Conservation (phyloP, 73 alveolate species). For the Paramecium tetraurelia region DNA sequence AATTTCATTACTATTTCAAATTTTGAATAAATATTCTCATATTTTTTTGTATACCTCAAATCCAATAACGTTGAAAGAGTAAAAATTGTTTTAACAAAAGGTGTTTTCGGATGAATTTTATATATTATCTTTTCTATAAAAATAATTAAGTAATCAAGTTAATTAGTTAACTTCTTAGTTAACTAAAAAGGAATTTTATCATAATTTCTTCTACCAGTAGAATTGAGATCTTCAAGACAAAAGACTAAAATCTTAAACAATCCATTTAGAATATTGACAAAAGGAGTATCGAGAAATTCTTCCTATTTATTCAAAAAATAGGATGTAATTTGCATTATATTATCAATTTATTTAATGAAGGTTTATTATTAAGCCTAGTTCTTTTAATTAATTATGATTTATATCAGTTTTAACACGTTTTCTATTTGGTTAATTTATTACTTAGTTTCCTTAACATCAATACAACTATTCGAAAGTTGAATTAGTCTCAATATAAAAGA, state of each 20-base stretch:
- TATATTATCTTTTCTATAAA: conserved; percentile 14
- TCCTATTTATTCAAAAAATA: background rate
- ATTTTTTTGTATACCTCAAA: background rate
- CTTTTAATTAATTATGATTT: background rate
- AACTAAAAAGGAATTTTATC: background rate
- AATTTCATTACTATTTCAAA: conserved; percentile 23
- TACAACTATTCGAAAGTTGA: background rate
- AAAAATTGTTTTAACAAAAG: background rate
- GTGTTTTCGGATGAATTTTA: background rate
- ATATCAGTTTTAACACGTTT: background rate
- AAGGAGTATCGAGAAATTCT: background rate
- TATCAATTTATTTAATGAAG: background rate
- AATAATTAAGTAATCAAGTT: background rate
- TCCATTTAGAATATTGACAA: background rate
- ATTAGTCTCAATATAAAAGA: background rate
- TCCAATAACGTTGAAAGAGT: conserved; percentile 6
- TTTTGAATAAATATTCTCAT: background rate
- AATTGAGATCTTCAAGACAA: background rate
- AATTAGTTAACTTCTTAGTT: background rate
- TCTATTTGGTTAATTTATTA: background rate
- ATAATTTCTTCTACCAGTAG: background rate
- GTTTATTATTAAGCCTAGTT: background rate
- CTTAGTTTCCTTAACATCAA: background rate
- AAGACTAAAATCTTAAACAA: background rate
- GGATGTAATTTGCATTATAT: conserved; percentile 13